phyloP scores from a whole-genome alignment of 768 basidiomycete genomes.

The Psilocybe sp. region DNA sequence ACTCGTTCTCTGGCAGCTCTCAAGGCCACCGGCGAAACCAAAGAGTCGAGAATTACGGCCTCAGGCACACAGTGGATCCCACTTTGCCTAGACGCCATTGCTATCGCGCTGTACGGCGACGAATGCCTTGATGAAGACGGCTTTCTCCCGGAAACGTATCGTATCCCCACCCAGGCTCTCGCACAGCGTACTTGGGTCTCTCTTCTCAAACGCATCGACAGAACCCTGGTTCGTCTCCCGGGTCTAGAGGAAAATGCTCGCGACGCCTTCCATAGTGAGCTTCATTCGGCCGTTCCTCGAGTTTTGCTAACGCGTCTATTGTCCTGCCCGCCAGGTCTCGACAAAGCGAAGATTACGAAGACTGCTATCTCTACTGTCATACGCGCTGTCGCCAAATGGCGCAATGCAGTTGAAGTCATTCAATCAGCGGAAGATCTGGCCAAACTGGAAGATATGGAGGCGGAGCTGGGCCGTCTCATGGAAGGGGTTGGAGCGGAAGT shows the following conservation, averaged over 20 bases:
- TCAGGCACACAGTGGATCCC: slow-evolving; percentile 5
- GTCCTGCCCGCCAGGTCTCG: slow-evolving; percentile 7
- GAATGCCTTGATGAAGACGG: slow-evolving; percentile 5
- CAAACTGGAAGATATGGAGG: slow-evolving; percentile 14
- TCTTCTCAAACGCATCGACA: background rate
- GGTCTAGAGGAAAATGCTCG: background rate
- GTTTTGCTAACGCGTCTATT: background rate
- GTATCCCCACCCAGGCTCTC: background rate
- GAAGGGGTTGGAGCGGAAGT: slow-evolving; percentile 8
- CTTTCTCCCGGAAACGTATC: background rate
- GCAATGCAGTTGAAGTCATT: slow-evolving; percentile 7
- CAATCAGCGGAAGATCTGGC: background rate
- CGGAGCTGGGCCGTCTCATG: slow-evolving; percentile 15
- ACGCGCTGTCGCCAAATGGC: slow-evolving; percentile 18
- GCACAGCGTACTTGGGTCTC: slow-evolving; percentile 7
- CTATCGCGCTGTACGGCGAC: slow-evolving; percentile 6
- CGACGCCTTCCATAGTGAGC: slow-evolving; percentile 10
- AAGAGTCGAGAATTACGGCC: slow-evolving; percentile 6
- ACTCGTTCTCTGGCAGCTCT: background rate
- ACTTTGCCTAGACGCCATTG: slow-evolving; percentile 10
- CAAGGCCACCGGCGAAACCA: slow-evolving; percentile 1
- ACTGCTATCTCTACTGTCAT: slow-evolving; percentile 13
- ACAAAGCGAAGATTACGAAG: slow-evolving; percentile 10
- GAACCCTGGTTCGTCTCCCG: background rate
- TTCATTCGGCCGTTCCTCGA: background rate